These are phyloP conservation scores for Nigrospora oryzae DNA, from an alignment of 2,329 filamentous ascomycete genomes.

Conservation along the genomic window DNA sequence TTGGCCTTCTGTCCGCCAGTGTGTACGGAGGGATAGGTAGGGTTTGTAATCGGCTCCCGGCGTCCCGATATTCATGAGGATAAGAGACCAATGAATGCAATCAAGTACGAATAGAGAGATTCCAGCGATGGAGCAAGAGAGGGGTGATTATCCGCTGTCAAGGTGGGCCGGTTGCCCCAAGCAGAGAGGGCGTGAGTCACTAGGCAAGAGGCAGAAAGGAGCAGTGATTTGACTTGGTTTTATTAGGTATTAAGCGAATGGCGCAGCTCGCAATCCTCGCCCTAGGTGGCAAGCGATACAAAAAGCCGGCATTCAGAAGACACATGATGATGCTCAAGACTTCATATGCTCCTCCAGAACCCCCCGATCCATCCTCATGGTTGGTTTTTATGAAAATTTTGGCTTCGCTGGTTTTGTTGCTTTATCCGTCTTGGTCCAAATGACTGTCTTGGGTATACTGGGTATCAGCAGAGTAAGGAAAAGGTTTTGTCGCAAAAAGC, in stretches of 20 bases:
- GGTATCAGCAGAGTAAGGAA: slow-evolving; percentile 26
- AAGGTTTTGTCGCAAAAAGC: slow-evolving; percentile 8
- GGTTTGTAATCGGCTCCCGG: too few relatives aligned
- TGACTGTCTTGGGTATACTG: slow-evolving; percentile 25
- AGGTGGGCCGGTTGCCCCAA: too few relatives aligned
- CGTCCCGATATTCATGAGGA: too few relatives aligned
- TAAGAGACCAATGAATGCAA: too few relatives aligned
- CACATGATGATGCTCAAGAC: not conserved
- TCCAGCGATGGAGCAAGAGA: too few relatives aligned
- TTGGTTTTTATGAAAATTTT: slow-evolving; percentile 10
- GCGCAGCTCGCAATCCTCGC: not conserved
- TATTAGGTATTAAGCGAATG: slow-evolving; percentile 8
- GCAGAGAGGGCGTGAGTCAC: too few relatives aligned
- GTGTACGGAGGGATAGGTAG: too few relatives aligned
- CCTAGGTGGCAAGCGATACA: slow-evolving; percentile 5
- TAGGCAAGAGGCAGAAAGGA: too few relatives aligned
- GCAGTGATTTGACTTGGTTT: not conserved
- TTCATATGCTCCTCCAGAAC: slow-evolving; percentile 2
- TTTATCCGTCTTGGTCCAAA: slow-evolving; percentile 16
- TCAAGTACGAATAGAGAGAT: too few relatives aligned
- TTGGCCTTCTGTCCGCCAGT: too few relatives aligned
- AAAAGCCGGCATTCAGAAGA: slow-evolving; percentile 5
- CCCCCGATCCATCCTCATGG: slow-evolving; percentile 1
- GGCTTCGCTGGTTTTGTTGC: slow-evolving; percentile 13
- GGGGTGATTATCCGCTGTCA: too few relatives aligned